phyloP scores from a whole-genome alignment of 192 early-diverging fungal genomes.

The Endogone sp. region DNA sequence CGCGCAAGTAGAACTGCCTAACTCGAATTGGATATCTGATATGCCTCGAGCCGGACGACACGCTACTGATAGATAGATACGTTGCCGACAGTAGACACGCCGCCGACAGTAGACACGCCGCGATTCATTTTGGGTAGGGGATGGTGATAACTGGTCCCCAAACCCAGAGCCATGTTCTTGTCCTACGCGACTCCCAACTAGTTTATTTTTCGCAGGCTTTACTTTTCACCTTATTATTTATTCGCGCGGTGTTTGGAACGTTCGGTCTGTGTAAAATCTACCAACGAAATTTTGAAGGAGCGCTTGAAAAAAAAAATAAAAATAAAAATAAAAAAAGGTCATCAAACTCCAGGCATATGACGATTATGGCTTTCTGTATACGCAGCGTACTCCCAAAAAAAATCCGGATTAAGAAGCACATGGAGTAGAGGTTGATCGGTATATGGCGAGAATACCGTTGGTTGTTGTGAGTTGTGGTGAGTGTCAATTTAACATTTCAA shows the following conservation, averaged over 20 bases:
- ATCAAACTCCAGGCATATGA: background rate
- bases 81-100: too few species aligned
- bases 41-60: too few species aligned
- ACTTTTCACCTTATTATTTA: background rate
- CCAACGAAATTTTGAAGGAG: background rate
- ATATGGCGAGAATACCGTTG: background rate
- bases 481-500: background rate
- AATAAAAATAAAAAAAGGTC: too few species aligned
- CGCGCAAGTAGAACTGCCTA: too few species aligned
- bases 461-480: background rate
- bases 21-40: too few species aligned
- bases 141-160: too few species aligned
- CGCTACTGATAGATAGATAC: too few species aligned
- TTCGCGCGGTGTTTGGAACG: background rate
- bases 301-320: background rate
- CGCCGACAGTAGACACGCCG: too few species aligned
- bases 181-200: too few species aligned
- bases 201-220: too few species aligned
- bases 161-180: too few species aligned
- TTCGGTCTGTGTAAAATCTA: background rate
- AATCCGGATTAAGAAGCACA: background rate
- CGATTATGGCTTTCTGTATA: background rate
- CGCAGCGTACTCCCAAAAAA: background rate
- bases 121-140: too few species aligned
- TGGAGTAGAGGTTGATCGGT: background rate